These are phyloP conservation scores for Adansonia madagascariensis DNA, from an alignment of 441 rosid genomes.

Conservation along the genomic window DNA sequence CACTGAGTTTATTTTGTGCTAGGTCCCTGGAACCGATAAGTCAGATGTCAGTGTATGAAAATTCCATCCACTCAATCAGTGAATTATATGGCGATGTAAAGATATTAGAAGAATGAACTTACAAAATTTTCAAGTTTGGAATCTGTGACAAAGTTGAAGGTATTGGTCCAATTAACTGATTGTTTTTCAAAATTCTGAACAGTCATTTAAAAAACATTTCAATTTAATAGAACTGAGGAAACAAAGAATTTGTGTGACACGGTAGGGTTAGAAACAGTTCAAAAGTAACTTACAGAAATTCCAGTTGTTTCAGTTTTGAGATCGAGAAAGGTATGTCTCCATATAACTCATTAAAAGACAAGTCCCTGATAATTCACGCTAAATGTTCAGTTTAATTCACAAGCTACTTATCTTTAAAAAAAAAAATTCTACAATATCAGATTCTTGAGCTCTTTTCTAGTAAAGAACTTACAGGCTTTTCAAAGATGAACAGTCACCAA, in stretches of 20 bases:
- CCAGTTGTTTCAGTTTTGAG: slow-evolving; percentile 86
- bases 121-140: slow-evolving; percentile 85
- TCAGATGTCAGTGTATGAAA: slow-evolving; percentile 15
- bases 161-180: slow-evolving; percentile 81
- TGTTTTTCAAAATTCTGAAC: slow-evolving; percentile 75
- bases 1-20: slow-evolving; percentile 83
- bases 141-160: slow-evolving; percentile 92
- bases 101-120: slow-evolving; percentile 36
- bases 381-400: slow-evolving; percentile 23
- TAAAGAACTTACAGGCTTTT: slow-evolving; percentile 63
- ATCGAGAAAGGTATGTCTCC: slow-evolving; percentile 93
- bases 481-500: slow-evolving; percentile 84
- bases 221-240: slow-evolving; percentile 1
- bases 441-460: background rate
- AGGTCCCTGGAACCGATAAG: slow-evolving; percentile 60
- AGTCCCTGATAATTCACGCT: slow-evolving; percentile 56
- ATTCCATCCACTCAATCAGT: slow-evolving; percentile 17
- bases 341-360: slow-evolving; percentile 75
- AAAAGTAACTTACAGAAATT: slow-evolving; percentile 59
- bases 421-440: background rate
- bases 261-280: background rate
- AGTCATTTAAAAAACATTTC: background rate
- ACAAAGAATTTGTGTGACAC: background rate
- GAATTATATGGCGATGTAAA: background rate
- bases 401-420: background rate